These are phyloP conservation scores for Magnaporthales sp. DNA, from an alignment of 2,329 filamentous ascomycete genomes.

Conservation along the genomic window DNA sequence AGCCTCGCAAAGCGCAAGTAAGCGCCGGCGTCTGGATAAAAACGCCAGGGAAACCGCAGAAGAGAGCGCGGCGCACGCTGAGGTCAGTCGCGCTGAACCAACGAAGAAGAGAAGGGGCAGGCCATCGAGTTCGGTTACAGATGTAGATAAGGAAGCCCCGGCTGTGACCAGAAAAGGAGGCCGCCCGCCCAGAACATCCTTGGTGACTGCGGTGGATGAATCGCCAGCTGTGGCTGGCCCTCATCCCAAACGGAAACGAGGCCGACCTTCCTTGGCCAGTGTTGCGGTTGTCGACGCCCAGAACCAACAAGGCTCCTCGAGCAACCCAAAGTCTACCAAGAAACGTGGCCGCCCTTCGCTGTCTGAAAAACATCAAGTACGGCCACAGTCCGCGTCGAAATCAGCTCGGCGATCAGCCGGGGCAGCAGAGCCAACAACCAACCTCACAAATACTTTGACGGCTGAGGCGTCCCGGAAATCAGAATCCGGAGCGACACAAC, in stretches of 20 bases:
- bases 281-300: constrained; percentile 13
- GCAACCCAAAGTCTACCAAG: not conserved
- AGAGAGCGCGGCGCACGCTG: not conserved
- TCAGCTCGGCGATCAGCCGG: not conserved
- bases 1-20: not conserved
- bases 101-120: not conserved
- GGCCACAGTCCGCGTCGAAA: not conserved
- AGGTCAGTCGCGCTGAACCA: no score
- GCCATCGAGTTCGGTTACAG: not conserved
- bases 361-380: not conserved
- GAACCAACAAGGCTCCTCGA: constrained; percentile 8
- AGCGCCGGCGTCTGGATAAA: not conserved
- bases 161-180: not conserved
- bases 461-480: not conserved
- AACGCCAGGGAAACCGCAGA: constrained; percentile 7
- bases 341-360: constrained; percentile 6
- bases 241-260: constrained; percentile 11
- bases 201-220: not conserved
- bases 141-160: not conserved
- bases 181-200: not conserved
- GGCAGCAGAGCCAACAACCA: not conserved
- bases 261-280: constrained; percentile 16
- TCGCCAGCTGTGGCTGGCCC: not conserved
- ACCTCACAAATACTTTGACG: not conserved
- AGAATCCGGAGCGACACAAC: not conserved